Evolutionary conservation across 2,329 filamentous ascomycete genomes (phyloP), one percentile per base, ranked within the genome.

Genomic region (Verticillium dahliae): DNA sequence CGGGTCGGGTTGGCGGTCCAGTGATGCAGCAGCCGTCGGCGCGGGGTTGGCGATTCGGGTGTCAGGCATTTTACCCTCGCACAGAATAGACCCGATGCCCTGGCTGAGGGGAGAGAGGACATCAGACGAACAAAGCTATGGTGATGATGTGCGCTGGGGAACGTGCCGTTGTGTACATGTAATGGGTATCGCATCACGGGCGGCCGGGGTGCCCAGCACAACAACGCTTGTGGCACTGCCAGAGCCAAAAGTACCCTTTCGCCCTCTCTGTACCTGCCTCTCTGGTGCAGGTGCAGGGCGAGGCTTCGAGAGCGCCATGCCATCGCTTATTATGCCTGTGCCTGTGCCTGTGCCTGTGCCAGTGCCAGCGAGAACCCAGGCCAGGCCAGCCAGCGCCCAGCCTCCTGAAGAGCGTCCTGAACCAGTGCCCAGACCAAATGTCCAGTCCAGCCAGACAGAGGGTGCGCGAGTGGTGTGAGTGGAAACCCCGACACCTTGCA

Each of bases 191-290:
- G 45, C 45, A 52, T n/a, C n/a, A 52, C 6, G 18, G 45, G 45
- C 18, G n/a, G 45, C 7, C 45, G 45, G 45, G 41, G 41, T n/a
- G n/a, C n/a, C 45, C 18, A 52, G 45, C 45, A 52, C 45, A 22
- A n/a, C 5, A 11, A 22, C 45, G 45, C 45, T 52, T 52, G 45
- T 52, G 45, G 45, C 45, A n/a, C 18, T 52, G 45, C 45, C 45
- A 27, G n/a, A 52, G 45, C 45, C 58, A 61, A 58, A 63, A 65
- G 63, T 65, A 63, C 60, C 57, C 59, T 62, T 61, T 59, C 63
- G 62, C 57, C 18, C 18, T 9, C 45, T n/a, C 45, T 9, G 18
- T 9, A 52, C 45, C 45, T 52, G 45, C 45, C 45, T 52, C 4
- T 52, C 45, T 52, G 45, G 45, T 52, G 45, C 45, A 52, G 45